These are phyloP conservation scores for Exophiala aquamarina DNA, from an alignment of 2,329 filamentous ascomycete genomes.

Conservation along the genomic window DNA sequence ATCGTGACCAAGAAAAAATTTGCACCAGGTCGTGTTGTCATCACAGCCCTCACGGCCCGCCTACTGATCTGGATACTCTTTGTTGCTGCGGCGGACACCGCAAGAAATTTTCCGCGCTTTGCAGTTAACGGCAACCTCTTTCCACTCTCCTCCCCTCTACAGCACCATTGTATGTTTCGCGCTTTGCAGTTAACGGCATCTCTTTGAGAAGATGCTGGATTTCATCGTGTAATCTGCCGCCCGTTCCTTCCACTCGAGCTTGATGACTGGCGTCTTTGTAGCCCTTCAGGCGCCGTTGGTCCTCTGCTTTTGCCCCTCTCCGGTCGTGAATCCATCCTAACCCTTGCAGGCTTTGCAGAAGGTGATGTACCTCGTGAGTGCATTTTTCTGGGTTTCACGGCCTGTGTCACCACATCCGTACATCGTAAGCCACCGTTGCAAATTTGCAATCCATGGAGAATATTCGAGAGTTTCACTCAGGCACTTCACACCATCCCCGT, in stretches of 20 bases:
- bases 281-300: background rate
- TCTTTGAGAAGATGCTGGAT: conserved; percentile 8
- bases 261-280: conserved; percentile 4
- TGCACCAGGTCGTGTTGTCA: background rate
- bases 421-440: background rate
- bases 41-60: background rate
- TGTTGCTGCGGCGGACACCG: no score
- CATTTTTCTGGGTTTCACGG: background rate
- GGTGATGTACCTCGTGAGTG: no score
- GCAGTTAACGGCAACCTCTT: conserved; percentile 32
- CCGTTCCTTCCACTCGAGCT: background rate
- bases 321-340: background rate
- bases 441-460: background rate
- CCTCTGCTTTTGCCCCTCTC: background rate
- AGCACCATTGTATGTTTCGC: conserved; percentile 3
- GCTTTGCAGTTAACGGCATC: conserved; percentile 27
- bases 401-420: conserved; percentile 1
- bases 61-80: conserved; percentile 17
- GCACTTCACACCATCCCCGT: background rate
- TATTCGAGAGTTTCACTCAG: background rate
- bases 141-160: no score
- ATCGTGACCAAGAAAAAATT: conserved; percentile 5
- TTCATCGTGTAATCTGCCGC: conserved; percentile 17
- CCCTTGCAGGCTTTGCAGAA: background rate
- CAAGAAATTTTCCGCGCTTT: conserved; percentile 26